Evolutionary conservation across 768 basidiomycete species (phyloP), one percentile per base, ranked within the genome.

Genomic region (Mycena rebaudengoi): DNA sequence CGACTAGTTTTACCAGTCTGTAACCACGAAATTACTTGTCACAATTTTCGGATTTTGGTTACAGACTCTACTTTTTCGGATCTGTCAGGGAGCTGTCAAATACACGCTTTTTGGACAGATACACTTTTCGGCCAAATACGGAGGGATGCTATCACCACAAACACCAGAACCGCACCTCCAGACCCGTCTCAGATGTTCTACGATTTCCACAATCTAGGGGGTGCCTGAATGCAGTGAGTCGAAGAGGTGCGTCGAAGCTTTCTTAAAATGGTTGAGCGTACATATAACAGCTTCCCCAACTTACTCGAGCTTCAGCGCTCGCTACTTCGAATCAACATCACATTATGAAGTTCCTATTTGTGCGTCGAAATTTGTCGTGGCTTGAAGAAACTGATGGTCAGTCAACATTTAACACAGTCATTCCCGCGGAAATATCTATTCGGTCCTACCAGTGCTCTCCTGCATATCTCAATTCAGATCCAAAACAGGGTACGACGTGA

Each of bases 401-500:
- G 46, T 48, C 46, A 48, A 48, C 29, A 48, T 48, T 30, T 30
- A 37, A 51, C 49, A 49, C 54, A 57, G 55, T 33, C 39, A 37
- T 58, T 58, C 21, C 25, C 41, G 56, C 28, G 14, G 33, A 58
- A 37, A 48, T 48, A 45, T 44, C 21, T 25, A 30, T 40, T 30
- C 20, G 45, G 33, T 52, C 50, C 50, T 26, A 3, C 37, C 33
- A 52, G 40, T 49, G 1, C 28, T 49, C 18, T 40, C 52, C 18
- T 30, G 25, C 16, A 44, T 33, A 21, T 26, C 52, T 49, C 10
- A 32, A n/a, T 39, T 23, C 33, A 39, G 26, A 37, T 39, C 14
- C 48, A 49, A 16, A 39, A 20, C 32, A 63, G 61, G 61, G 28
- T 56, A 63, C 54, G 61, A 63, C 28, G 53, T 63, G 43, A 45